phyloP scores from a whole-genome alignment of 192 early-diverging fungal species.

The Coemansia sp. region DNA sequence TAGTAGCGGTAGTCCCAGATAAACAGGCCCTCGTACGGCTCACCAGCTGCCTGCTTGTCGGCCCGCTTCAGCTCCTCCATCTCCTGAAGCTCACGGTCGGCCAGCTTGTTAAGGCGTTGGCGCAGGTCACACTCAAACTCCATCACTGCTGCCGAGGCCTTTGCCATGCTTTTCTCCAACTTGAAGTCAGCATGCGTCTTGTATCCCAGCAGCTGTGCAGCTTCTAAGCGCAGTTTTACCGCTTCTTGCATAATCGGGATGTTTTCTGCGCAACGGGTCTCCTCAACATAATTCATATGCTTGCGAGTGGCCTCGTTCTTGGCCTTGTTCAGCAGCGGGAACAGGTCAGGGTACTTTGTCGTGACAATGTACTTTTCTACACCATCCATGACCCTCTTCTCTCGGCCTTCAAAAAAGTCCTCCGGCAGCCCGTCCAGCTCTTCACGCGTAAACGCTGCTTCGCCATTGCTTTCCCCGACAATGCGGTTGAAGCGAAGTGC shows the following conservation, averaged over 20 bases:
- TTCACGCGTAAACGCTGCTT: constrained; percentile 50
- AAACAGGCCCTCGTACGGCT: constrained; percentile 63
- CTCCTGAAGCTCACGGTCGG: constrained; percentile 58
- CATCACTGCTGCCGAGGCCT: constrained; percentile 60
- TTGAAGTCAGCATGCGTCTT: constrained; percentile 66
- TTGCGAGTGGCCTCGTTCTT: constrained; percentile 58
- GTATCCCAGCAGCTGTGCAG: constrained; percentile 66
- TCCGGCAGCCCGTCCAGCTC: constrained; percentile 74
- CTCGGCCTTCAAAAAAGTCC: constrained; percentile 64
- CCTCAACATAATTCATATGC: constrained; percentile 52
- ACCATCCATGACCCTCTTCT: constrained; percentile 60
- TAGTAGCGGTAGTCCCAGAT: constrained; percentile 78
- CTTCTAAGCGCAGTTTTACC: constrained; percentile 55
- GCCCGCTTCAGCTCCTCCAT: constrained; percentile 65
- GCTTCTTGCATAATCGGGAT: constrained; percentile 60
- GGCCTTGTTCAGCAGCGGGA: constrained; percentile 53
- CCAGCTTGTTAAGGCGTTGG: constrained; percentile 57
- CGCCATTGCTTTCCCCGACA: constrained; percentile 64
- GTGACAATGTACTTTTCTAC: constrained; percentile 63
- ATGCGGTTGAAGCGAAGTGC: constrained; percentile 71
- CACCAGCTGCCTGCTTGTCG: constrained; percentile 47
- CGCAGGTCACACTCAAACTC: constrained; percentile 67
- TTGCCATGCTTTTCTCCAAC: constrained; percentile 83
- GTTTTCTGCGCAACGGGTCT: constrained; percentile 62
- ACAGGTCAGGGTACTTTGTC: constrained; percentile 68